Conservation (phyloP, 495 filamentous ascomycete genomes). For the Xylaria venustula region DNA sequence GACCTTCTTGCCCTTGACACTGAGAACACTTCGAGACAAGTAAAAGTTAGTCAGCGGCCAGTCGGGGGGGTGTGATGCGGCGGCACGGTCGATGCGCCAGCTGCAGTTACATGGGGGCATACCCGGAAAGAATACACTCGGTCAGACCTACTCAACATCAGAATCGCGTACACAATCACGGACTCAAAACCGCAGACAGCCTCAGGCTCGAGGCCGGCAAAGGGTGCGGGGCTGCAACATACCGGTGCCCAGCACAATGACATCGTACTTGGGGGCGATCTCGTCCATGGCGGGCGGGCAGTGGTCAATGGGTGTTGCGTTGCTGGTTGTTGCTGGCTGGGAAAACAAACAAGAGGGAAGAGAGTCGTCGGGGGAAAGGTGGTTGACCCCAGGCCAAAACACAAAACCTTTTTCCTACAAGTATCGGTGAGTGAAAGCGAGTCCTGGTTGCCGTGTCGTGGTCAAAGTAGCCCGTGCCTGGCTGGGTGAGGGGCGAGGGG, state of each 20-base stretch:
- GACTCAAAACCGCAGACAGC: constrained; percentile 8
- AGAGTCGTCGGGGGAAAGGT: constrained; percentile 1
- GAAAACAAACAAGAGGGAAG: constrained; percentile 5
- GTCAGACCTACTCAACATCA: constrained; percentile 68
- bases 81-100: constrained; percentile 9
- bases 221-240: constrained; percentile 45
- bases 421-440: constrained; percentile 7
- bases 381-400: constrained; percentile 28
- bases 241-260: constrained; percentile 97
- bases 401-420: constrained; percentile 2
- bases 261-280: constrained; percentile 95
- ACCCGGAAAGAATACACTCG: constrained; percentile 98
- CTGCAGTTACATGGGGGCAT: too few species aligned
- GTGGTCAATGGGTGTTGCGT: too few species aligned
- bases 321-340: neutral
- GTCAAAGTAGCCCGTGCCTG: neutral
- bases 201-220: constrained; percentile 20
- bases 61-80: neutral
- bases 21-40: constrained; percentile 69
- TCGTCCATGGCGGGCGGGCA: constrained; percentile 72
- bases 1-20: constrained; percentile 98
- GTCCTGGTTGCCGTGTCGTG: constrained; percentile 1
- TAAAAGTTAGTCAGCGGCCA: constrained; percentile 15
- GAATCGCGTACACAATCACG: too few species aligned
- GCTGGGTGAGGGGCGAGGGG: constrained; percentile 10